A percentile compares a stretch with the other conserved stretches of the same genome.
Evolutionary conservation across 257 asterid species (phyloP).

Genomic region (Solanum virginianum): DNA sequence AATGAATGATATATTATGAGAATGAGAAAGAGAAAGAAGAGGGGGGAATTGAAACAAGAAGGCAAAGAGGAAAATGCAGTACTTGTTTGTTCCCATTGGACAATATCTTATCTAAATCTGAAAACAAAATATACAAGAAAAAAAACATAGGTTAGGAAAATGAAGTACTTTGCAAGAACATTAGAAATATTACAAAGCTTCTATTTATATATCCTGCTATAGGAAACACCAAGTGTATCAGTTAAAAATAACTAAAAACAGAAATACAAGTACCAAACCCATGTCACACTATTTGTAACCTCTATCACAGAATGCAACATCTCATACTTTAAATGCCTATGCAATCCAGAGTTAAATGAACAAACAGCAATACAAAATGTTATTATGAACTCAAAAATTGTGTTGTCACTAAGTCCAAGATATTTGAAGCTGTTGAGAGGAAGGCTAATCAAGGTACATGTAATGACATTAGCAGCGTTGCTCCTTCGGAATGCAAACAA

Average conservation of each 20-base stretch:
- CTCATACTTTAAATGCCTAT: background rate
- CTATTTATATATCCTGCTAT: background rate
- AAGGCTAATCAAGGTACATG: background rate
- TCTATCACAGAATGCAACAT: background rate
- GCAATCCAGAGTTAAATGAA: background rate
- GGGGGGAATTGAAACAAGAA: slow-evolving; percentile 48
- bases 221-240: background rate
- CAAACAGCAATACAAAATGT: background rate
- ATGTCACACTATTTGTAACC: background rate
- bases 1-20: background rate
- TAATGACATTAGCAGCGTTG: background rate
- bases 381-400: background rate
- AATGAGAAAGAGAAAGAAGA: slow-evolving; percentile 1
- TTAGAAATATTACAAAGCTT: background rate
- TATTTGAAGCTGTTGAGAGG: background rate
- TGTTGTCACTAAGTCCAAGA: background rate
- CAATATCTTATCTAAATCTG: slow-evolving; percentile 23
- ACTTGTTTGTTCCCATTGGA: slow-evolving; percentile 1
- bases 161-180: background rate
- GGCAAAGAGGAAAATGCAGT: slow-evolving; percentile 4
- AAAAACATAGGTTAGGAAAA: slow-evolving; percentile 3
- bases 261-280: background rate
- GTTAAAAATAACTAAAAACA: background rate
- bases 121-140: background rate
- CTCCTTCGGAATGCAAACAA: background rate